These are phyloP conservation scores for Powellomyces hirtus DNA, from an alignment of 192 early-diverging fungal species.

Conservation along the genomic window DNA sequence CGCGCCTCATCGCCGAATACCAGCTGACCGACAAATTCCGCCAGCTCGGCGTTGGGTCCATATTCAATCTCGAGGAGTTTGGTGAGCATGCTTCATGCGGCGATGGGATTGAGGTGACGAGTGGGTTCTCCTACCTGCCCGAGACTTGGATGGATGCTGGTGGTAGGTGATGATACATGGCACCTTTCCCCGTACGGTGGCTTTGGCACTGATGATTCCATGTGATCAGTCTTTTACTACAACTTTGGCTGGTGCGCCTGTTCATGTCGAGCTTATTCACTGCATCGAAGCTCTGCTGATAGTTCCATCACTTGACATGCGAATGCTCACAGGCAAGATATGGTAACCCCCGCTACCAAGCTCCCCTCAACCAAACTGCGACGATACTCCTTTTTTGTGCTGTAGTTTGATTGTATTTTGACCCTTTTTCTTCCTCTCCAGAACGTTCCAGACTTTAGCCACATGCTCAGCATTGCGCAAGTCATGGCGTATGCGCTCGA, in stretches of 20 bases:
- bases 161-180: constrained; percentile 1
- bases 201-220: background rate
- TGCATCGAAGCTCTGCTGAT: too few relatives aligned
- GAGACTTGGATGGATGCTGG: constrained; percentile 47
- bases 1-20: constrained; percentile 36
- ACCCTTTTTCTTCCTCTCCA: constrained; percentile 35
- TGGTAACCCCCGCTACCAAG: too few relatives aligned
- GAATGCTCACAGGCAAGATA: too few relatives aligned
- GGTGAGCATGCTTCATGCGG: constrained; percentile 48
- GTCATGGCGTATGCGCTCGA: constrained; percentile 47
- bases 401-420: too few relatives aligned
- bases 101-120: constrained; percentile 33
- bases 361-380: too few relatives aligned
- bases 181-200: background rate
- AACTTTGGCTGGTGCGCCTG: constrained; percentile 44
- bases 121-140: constrained; percentile 42
- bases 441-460: constrained; percentile 41
- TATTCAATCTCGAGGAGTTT: constrained; percentile 47
- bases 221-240: constrained; percentile 44
- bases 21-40: constrained; percentile 28
- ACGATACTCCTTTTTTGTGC: too few relatives aligned
- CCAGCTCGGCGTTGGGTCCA: constrained; percentile 20
- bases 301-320: too few relatives aligned
- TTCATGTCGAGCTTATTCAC: background rate
- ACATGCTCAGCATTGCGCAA: constrained; percentile 44